Conservation (phyloP, 768 basidiomycete species). For the Boletus vinaceobasis region DNA sequence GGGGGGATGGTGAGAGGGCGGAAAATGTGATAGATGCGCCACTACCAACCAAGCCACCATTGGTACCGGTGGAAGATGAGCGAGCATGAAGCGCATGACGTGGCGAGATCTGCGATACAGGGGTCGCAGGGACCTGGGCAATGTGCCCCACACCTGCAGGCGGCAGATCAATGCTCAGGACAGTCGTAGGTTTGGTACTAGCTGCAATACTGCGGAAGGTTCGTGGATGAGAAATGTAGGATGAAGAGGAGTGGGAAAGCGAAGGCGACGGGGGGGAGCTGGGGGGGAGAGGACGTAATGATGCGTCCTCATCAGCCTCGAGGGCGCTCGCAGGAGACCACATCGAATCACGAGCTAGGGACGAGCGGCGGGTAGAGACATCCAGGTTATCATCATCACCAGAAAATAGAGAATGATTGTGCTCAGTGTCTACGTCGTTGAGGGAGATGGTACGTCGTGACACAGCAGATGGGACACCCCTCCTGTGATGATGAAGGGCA, state of each 20-base stretch:
- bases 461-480: constrained; percentile 18
- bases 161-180: constrained; percentile 83
- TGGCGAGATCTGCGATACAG: constrained; percentile 45
- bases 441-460: constrained; percentile 61
- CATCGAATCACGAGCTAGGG: constrained; percentile 65
- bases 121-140: constrained; percentile 74
- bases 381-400: constrained; percentile 42
- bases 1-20: constrained; percentile 52
- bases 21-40: constrained; percentile 73
- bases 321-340: constrained; percentile 75
- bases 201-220: constrained; percentile 82
- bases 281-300: constrained; percentile 84
- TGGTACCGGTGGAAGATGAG: constrained; percentile 55
- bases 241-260: constrained; percentile 79
- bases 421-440: constrained; percentile 53
- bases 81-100: constrained; percentile 60
- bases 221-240: constrained; percentile 75
- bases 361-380: constrained; percentile 51
- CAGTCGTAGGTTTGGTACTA: constrained; percentile 92
- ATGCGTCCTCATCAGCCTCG: constrained; percentile 95
- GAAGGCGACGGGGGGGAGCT: constrained; percentile 85
- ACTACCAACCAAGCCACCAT: constrained; percentile 41
- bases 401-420: constrained; percentile 33
- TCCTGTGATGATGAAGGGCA: constrained; percentile 14
- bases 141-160: constrained; percentile 87